Percentiles rank a stretch among this genome's conserved stretches.
phyloP scores from a whole-genome alignment of 257 asterid species.

The Coffea canephora region DNA sequence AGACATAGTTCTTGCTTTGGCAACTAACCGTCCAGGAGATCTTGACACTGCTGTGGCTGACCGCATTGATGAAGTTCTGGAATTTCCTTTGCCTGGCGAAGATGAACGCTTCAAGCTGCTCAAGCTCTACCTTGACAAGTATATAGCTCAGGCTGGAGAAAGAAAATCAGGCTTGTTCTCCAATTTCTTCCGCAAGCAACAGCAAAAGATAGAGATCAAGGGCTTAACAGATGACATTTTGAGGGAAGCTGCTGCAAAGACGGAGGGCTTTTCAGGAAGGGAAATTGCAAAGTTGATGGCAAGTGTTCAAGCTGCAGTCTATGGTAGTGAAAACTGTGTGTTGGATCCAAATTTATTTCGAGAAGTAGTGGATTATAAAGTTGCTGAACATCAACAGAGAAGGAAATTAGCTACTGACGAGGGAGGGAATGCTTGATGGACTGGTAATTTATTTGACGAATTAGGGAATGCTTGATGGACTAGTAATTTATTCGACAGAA shows the following conservation, averaged over 20 bases:
- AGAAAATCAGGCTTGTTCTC: slow-evolving; percentile 63
- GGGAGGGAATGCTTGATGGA: slow-evolving; percentile 14
- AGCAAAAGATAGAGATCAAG: slow-evolving; percentile 63
- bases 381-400: slow-evolving; percentile 94
- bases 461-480: too few relatives aligned
- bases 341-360: slow-evolving; percentile 71
- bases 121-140: slow-evolving; percentile 72
- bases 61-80: slow-evolving; percentile 92
- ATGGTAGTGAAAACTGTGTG: slow-evolving; percentile 74
- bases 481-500: background rate
- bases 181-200: slow-evolving; percentile 48
- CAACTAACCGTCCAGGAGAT: slow-evolving; percentile 95
- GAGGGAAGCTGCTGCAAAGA: slow-evolving; percentile 79
- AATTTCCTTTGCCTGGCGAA: slow-evolving; percentile 91
- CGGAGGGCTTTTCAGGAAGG: slow-evolving; percentile 84
- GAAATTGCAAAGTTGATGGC: slow-evolving; percentile 96
- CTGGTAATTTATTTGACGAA: background rate
- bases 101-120: slow-evolving; percentile 81
- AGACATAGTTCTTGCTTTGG: slow-evolving; percentile 90
- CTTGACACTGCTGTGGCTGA: slow-evolving; percentile 94
- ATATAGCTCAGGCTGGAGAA: slow-evolving; percentile 75
- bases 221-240: slow-evolving; percentile 73
- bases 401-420: slow-evolving; percentile 47
- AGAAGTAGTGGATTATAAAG: slow-evolving; percentile 83
- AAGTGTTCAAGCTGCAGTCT: slow-evolving; percentile 91